Conservation (phyloP, 495 filamentous ascomycete genomes). For the Penicillium lagena region DNA sequence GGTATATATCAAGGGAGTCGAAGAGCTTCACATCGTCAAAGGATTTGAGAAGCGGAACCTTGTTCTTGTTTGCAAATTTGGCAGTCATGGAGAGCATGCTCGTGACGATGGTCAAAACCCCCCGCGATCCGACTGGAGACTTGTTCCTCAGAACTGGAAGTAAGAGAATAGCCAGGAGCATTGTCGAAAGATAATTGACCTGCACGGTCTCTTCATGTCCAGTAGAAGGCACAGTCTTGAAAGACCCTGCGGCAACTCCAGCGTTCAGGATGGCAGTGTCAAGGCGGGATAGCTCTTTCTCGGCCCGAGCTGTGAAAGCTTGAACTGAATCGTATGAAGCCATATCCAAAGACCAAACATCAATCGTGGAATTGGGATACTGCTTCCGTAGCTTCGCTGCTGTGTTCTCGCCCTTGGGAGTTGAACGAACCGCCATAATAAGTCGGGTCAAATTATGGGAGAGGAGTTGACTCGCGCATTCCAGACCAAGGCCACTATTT, state of each 20-base stretch:
- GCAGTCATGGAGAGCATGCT: conserved; percentile 23
- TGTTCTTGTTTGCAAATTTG: conserved; percentile 23
- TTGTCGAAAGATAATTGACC: conserved; percentile 36
- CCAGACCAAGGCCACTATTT: conserved; percentile 39
- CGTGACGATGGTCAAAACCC: conserved; percentile 34
- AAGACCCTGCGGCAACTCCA: conserved; percentile 29
- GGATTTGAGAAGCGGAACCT: conserved; percentile 28
- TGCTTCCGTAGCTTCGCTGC: conserved; percentile 21
- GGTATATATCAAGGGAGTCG: conserved; percentile 27
- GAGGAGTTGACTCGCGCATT: conserved; percentile 35
- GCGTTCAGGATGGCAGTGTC: conserved; percentile 51
- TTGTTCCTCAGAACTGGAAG: conserved; percentile 41
- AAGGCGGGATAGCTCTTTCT: conserved; percentile 25
- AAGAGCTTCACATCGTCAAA: conserved; percentile 38
- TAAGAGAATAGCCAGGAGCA: conserved; percentile 41
- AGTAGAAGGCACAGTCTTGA: conserved; percentile 22
- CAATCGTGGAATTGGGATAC: conserved; percentile 24
- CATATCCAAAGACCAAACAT: conserved; percentile 30
- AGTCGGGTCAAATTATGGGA: conserved; percentile 32
- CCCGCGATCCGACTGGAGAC: conserved; percentile 15
- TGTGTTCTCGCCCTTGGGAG: conserved; percentile 31
- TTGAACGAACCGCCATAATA: conserved; percentile 43
- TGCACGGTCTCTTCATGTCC: conserved; percentile 32
- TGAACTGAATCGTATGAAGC: conserved; percentile 36
- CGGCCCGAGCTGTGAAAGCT: conserved; percentile 25